Percentiles rank a stretch among this genome's conserved stretches.
These are phyloP conservation scores for Drechslerella dactyloides DNA, from an alignment of 2,329 filamentous ascomycete genomes.

Conservation along the genomic window DNA sequence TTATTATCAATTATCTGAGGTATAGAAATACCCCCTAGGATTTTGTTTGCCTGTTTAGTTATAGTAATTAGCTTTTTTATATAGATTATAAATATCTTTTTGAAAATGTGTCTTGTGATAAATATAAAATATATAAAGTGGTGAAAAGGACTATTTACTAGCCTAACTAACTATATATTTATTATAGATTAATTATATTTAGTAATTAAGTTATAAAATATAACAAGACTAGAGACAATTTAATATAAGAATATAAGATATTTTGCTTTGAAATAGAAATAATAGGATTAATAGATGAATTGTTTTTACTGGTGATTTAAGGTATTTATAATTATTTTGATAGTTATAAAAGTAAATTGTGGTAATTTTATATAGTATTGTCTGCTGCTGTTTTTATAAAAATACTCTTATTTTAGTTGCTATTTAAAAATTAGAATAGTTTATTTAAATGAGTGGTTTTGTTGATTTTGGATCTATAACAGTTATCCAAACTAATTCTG, in stretches of 20 bases:
- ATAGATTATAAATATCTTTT: conserved; percentile 13
- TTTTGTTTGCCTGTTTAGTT: neutral
- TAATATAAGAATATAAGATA: neutral
- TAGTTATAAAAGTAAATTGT: conserved; percentile 3
- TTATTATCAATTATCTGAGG: too few relatives aligned
- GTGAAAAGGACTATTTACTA: neutral
- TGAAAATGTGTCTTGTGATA: conserved; percentile 18
- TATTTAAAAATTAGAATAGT: neutral
- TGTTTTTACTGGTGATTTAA: conserved; percentile 2
- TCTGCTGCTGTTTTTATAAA: conserved; percentile 5
- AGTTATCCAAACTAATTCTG: neutral
- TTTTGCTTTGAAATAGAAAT: neutral
- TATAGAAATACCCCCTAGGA: neutral
- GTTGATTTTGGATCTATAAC: conserved; percentile 51
- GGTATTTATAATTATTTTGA: conserved; percentile 1
- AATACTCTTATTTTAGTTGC: neutral
- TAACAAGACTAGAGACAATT: neutral
- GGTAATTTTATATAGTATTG: neutral
- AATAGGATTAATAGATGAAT: neutral
- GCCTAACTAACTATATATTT: neutral
- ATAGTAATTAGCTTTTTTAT: conserved; percentile 21
- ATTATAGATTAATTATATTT: conserved; percentile 6
- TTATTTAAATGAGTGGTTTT: conserved; percentile 53
- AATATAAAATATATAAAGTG: neutral
- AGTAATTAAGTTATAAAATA: conserved; percentile 4